Evolutionary conservation across 2,329 filamentous ascomycete genomes (phyloP).

Genomic region (Arthrobotrys sphaeroides): DNA sequence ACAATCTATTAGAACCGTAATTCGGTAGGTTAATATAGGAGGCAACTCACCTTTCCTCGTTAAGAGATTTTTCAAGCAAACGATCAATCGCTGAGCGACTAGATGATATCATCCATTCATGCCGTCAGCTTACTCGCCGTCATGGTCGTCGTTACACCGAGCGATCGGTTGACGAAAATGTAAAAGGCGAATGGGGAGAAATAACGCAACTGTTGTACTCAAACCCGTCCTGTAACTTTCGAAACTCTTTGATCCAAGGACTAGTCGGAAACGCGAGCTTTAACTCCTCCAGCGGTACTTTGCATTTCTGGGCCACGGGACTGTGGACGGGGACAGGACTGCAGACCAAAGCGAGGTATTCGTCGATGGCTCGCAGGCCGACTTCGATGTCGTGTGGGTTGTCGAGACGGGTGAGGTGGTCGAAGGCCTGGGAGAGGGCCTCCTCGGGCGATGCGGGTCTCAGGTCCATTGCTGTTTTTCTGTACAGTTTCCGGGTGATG

Average conservation of each 20-base stretch:
- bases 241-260: constrained; percentile 93
- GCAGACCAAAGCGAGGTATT: constrained; percentile 71
- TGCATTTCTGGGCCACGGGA: not conserved
- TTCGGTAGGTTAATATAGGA: too few species aligned
- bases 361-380: constrained; percentile 60
- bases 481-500: not conserved
- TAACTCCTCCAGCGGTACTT: not conserved
- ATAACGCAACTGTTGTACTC: constrained; percentile 81
- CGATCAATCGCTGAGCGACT: constrained; percentile 83
- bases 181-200: not conserved
- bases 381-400: constrained; percentile 61
- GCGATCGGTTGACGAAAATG: not conserved
- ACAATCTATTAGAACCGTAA: not conserved
- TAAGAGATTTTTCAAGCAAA: constrained; percentile 73
- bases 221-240: constrained; percentile 94
- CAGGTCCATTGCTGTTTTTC: constrained; percentile 35
- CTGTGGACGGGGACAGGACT: not conserved
- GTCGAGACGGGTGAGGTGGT: constrained; percentile 59
- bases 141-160: not conserved
- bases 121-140: not conserved
- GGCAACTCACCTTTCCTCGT: not conserved
- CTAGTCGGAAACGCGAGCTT: constrained; percentile 69
- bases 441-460: constrained; percentile 51
- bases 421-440: constrained; percentile 58
- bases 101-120: not conserved